phyloP scores from a whole-genome alignment of 2,329 filamentous ascomycete genomes.

The Fusarium fujikuroi region DNA sequence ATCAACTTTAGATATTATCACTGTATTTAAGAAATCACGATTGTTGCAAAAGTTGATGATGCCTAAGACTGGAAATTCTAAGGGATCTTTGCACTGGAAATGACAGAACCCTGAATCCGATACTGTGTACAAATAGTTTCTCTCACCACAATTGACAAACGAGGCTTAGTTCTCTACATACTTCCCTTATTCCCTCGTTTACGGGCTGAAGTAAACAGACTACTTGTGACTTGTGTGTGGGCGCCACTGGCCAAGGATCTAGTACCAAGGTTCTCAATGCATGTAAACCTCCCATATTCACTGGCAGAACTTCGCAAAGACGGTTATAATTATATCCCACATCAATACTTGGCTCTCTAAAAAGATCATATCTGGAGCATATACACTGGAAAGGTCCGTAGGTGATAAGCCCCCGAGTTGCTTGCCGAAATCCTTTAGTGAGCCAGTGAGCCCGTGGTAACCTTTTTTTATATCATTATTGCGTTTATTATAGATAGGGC shows the following conservation, averaged over 20 bases:
- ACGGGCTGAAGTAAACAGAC: rapidly evolving
- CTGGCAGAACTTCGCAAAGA: not conserved
- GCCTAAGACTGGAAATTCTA: rapidly evolving
- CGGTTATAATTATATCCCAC: not conserved
- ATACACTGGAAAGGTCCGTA: not conserved
- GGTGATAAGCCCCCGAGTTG: not conserved
- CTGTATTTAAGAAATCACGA: not conserved
- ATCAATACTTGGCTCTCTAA: not conserved
- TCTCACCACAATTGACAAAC: rapidly evolving
- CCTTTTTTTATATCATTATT: no score
- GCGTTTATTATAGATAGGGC: no score
- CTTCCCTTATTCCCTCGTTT: rapidly evolving
- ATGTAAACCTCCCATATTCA: not conserved
- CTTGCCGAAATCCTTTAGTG: rapidly evolving
- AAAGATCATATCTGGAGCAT: not conserved
- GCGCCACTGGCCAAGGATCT: not conserved
- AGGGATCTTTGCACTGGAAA: not conserved
- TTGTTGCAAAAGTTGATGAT: not conserved
- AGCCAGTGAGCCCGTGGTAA: no score
- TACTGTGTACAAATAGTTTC: not conserved
- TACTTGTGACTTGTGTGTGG: rapidly evolving
- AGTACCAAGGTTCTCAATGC: not conserved
- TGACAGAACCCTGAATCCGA: not conserved
- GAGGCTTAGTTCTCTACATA: rapidly evolving
- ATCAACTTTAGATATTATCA: not conserved